These are phyloP conservation scores for Lipomyces yamanashiensis DNA, from an alignment of 805 yeast species.

Conservation along the genomic window DNA sequence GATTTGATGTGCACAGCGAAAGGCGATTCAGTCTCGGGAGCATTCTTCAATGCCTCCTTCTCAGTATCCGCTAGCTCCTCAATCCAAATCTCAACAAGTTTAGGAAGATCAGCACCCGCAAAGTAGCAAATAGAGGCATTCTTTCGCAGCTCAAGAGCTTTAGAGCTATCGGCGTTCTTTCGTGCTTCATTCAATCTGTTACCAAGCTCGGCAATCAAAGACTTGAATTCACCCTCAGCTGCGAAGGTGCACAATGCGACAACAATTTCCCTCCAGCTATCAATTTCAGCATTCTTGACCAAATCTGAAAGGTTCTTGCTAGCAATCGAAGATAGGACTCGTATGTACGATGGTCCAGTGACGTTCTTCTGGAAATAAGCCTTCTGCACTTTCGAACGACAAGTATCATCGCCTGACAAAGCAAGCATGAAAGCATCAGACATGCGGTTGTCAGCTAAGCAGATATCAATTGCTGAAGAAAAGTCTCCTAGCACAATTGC, in stretches of 20 bases:
- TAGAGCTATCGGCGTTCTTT: constrained; percentile 15
- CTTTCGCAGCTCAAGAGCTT: constrained; percentile 56
- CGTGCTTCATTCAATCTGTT: constrained; percentile 63
- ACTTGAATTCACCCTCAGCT: constrained; percentile 53
- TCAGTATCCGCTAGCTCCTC: constrained; percentile 64
- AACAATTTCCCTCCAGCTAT: constrained; percentile 85
- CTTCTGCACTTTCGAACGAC: constrained; percentile 70
- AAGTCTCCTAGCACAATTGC: constrained; percentile 65
- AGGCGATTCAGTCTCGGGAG: constrained; percentile 52
- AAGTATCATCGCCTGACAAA: constrained; percentile 56
- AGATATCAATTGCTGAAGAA: constrained; percentile 67
- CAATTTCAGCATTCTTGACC: constrained; percentile 74
- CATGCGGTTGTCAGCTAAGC: constrained; percentile 65
- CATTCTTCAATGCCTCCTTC: constrained; percentile 40
- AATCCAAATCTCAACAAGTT: constrained; percentile 82
- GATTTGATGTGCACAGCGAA: constrained; percentile 86
- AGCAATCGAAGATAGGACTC: constrained; percentile 70
- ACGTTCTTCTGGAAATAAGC: constrained; percentile 70
- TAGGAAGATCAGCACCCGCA: constrained; percentile 80
- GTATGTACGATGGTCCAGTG: constrained; percentile 60
- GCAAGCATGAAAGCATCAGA: constrained; percentile 85
- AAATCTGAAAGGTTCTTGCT: constrained; percentile 63
- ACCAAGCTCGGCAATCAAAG: constrained; percentile 69
- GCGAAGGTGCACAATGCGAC: constrained; percentile 65
- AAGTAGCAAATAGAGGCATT: constrained; percentile 78